Percentiles rank a stretch among this genome's conserved stretches.
These are phyloP conservation scores for Boletus rubescentipes DNA, from an alignment of 768 basidiomycete species.

Conservation along the genomic window DNA sequence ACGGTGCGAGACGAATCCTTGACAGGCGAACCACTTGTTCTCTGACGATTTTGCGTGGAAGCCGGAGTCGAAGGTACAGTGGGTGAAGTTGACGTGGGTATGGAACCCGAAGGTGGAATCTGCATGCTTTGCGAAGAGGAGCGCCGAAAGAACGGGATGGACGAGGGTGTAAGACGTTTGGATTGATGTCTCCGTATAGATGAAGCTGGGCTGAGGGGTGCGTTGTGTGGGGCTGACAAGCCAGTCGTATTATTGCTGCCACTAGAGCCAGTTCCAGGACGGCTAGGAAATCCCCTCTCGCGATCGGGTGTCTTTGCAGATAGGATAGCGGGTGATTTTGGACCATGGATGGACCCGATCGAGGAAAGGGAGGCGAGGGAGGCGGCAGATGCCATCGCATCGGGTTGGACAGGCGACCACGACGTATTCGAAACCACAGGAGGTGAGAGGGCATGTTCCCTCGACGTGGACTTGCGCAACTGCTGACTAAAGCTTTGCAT, in stretches of 20 bases:
- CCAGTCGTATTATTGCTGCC: constrained; percentile 65
- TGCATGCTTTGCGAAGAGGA: constrained; percentile 90
- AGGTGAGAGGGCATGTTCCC: constrained; percentile 55
- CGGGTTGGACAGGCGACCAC: constrained; percentile 72
- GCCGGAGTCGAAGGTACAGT: constrained; percentile 49
- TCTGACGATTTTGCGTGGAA: constrained; percentile 41
- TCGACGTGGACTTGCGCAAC: constrained; percentile 66
- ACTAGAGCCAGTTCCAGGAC: constrained; percentile 76
- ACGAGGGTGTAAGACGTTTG: constrained; percentile 86
- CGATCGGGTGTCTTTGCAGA: constrained; percentile 66
- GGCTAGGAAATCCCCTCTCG: constrained; percentile 48
- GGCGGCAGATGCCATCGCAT: constrained; percentile 76
- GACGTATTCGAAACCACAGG: constrained; percentile 42
- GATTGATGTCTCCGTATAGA: constrained; percentile 64
- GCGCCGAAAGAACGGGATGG: constrained; percentile 92
- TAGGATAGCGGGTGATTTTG: constrained; percentile 41
- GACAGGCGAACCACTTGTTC: constrained; percentile 48
- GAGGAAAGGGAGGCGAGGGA: constrained; percentile 77
- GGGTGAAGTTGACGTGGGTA: constrained; percentile 47
- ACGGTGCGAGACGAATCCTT: constrained; percentile 55
- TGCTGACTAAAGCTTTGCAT: constrained; percentile 63
- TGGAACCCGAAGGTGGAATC: constrained; percentile 44
- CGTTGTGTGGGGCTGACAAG: constrained; percentile 51
- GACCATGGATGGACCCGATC: constrained; percentile 58
- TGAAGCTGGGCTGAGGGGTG: constrained; percentile 70